Evolutionary conservation across 352 stramenopile genomes (phyloP).

Genomic region (Phytopythium vexans): DNA sequence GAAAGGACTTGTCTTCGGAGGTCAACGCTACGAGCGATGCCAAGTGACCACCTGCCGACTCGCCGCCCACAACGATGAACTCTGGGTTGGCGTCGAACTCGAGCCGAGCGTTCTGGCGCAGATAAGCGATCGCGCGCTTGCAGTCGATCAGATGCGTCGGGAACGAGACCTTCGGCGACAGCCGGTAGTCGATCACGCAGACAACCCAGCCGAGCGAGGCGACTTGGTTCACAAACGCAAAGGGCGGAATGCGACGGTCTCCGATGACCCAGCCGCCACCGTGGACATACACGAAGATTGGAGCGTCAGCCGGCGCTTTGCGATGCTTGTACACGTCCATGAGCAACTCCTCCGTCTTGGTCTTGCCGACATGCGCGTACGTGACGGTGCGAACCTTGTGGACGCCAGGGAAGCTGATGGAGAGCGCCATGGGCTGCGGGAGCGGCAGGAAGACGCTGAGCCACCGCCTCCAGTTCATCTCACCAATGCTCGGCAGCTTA

Average conservation of each 20-base stretch:
- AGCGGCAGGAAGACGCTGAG: conserved; percentile 50
- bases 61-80: conserved; percentile 60
- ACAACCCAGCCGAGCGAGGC: conserved; percentile 57
- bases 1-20: conserved; percentile 37
- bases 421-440: conserved; percentile 42
- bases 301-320: conserved; percentile 35
- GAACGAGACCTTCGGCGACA: conserved; percentile 57
- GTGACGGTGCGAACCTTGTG: conserved; percentile 34
- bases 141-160: conserved; percentile 59
- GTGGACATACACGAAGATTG: conserved; percentile 68
- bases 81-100: conserved; percentile 37
- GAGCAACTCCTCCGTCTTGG: conserved; percentile 36
- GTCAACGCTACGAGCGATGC: conserved; percentile 48
- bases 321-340: conserved; percentile 68
- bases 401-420: conserved; percentile 43
- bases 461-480: conserved; percentile 43
- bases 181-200: conserved; percentile 67
- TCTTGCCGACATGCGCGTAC: conserved; percentile 58
- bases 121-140: conserved; percentile 58
- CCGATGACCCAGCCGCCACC: conserved; percentile 65
- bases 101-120: conserved; percentile 28
- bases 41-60: conserved; percentile 60
- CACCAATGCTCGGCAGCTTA: conserved; percentile 31
- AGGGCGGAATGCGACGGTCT: conserved; percentile 43
- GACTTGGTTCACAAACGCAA: conserved; percentile 52